These are phyloP conservation scores for Mrakia frigida DNA, from an alignment of 768 basidiomycete genomes.

Conservation along the genomic window DNA sequence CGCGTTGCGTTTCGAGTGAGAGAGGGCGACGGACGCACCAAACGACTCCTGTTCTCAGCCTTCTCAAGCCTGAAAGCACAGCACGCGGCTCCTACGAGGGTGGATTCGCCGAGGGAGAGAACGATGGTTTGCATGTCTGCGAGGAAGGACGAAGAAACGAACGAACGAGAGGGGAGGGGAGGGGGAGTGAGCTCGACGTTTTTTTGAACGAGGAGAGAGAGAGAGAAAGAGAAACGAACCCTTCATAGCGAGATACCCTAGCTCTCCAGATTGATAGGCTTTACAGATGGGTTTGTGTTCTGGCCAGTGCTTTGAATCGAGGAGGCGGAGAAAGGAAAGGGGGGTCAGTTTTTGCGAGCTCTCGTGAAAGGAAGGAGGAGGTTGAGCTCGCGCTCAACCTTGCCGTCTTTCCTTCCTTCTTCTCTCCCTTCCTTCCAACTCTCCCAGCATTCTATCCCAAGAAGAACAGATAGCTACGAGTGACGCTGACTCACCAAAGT, in stretches of 20 bases:
- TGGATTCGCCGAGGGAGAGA: neutral
- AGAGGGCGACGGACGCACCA: too few species aligned
- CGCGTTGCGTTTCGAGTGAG: neutral
- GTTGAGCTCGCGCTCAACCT: neutral
- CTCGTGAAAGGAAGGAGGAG: neutral
- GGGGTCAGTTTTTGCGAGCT: neutral
- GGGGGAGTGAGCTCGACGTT: neutral
- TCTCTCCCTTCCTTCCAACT: neutral
- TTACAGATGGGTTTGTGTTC: neutral
- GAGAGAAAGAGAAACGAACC: neutral
- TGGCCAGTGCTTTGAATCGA: slow-evolving; percentile 13
- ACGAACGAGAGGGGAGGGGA: neutral
- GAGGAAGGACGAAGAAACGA: neutral
- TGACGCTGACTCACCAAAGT: neutral
- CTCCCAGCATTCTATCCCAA: neutral
- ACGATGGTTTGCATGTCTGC: slow-evolving; percentile 14
- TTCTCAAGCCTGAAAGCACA: neutral
- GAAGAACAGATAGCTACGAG: too few species aligned
- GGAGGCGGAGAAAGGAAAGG: neutral
- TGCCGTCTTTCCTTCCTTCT: neutral
- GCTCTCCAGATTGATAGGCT: neutral
- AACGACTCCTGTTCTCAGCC: neutral
- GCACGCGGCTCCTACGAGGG: neutral
- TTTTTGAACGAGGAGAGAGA: too few species aligned
- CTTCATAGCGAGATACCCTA: slow-evolving; percentile 1